Evolutionary conservation across 768 basidiomycete genomes (phyloP), one percentile per base, ranked within the genome.

Genomic region (Macrolepiota dolichaula): DNA sequence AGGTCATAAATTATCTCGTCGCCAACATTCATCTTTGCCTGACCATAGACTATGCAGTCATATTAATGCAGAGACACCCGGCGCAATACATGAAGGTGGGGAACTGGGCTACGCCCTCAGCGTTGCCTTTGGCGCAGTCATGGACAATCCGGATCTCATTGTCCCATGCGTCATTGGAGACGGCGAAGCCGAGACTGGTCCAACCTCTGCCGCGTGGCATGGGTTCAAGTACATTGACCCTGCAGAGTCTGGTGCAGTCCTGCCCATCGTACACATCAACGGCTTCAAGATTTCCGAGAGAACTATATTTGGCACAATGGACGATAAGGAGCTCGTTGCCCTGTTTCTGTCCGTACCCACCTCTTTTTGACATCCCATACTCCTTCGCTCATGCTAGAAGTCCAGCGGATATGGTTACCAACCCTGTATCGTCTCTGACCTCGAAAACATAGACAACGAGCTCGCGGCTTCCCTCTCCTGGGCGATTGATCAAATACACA

Each of bases 211-310:
- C 15, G 88, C 89, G 19, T 95, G 92, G 91, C 92, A 94, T 67
- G 88, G 82, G 5, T 88, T 80, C 84, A 95, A 97, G 77, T 97
- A 89, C 70, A 85, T 96, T 66, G 93, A 97, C 69, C 94, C 94
- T 24, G 84, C 83, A 15, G 94, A 95, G 73, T 90, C 88, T 2
- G 94, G 94, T 19, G 93, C 94, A 0, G 92, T 96, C 19, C 76
- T 97, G n/a, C 94, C 94, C 25, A 92, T 96, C 64, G 78, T 97
- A 1, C 91, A 94, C 68, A 83, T 89, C 64, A 94, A 94, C 64
- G 89, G 91, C 15, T 93, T 92, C 82, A 91, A 94, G 79, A 95
- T 96, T 63, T 92, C 90, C 0, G 92, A 95, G 69, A 83, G 92
- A 38, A 96, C 94, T 15, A 89, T 97, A 61, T 89, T 86, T 61